Conservation (phyloP, 305 asterid species). For the Ruellia speciosa region DNA sequence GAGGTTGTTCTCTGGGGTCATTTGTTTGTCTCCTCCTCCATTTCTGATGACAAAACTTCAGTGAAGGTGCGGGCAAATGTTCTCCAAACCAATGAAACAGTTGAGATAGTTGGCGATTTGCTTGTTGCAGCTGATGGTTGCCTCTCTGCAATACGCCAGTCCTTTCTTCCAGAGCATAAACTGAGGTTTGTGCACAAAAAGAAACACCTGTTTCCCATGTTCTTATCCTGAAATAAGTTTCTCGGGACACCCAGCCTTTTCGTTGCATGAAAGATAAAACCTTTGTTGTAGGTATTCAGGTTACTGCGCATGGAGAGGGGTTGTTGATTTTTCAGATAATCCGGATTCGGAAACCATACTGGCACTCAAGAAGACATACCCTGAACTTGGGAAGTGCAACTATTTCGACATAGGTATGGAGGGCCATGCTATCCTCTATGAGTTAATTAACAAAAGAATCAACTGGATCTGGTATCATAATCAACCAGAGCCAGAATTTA, state of each 20-base stretch:
- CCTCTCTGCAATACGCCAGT: conserved; percentile 24
- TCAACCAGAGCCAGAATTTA: conserved; percentile 60
- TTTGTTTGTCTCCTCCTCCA: conserved; percentile 34
- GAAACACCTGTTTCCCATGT: neutral
- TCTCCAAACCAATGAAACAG: conserved; percentile 39
- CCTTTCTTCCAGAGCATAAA: conserved; percentile 57
- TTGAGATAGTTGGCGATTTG: conserved; percentile 45
- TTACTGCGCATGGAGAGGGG: conserved; percentile 93
- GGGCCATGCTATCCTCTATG: conserved; percentile 58
- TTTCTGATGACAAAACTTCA: conserved; percentile 33
- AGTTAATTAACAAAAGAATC: conserved; percentile 48
- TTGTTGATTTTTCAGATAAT: conserved; percentile 50
- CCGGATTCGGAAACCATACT: conserved; percentile 43
- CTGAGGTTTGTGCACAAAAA: conserved; percentile 38
- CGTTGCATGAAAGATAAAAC: neutral
- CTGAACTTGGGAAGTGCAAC: conserved; percentile 65
- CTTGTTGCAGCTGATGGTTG: conserved; percentile 90
- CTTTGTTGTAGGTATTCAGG: conserved; percentile 61
- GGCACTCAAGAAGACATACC: conserved; percentile 56
- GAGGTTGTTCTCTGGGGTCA: conserved; percentile 53
- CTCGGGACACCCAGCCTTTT: neutral
- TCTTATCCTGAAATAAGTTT: neutral
- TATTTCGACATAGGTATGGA: conserved; percentile 57
- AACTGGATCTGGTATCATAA: conserved; percentile 91
- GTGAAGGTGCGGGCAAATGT: conserved; percentile 38